These are phyloP conservation scores for Cercospora sesami DNA, from an alignment of 2,329 filamentous ascomycete species.

Conservation along the genomic window DNA sequence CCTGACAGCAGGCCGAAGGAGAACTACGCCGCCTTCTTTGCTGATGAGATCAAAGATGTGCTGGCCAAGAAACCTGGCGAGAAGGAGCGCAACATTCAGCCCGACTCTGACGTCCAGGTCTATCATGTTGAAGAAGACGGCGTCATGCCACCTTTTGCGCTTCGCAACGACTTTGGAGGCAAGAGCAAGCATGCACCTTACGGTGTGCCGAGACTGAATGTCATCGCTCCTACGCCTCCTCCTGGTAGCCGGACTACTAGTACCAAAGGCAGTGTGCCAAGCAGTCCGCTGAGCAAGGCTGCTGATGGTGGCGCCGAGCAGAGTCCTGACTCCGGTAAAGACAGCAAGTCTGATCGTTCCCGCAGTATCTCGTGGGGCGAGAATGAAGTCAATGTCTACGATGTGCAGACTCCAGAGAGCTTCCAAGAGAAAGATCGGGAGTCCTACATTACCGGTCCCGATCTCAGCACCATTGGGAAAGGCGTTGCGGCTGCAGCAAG, in stretches of 20 bases:
- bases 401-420: conserved; percentile 48
- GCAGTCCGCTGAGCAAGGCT: conserved; percentile 36
- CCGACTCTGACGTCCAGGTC: conserved; percentile 47
- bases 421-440: conserved; percentile 32
- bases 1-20: conserved; percentile 20
- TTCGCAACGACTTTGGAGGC: conserved; percentile 17
- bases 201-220: conserved; percentile 54
- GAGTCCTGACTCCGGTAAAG: conserved; percentile 12
- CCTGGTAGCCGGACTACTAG: conserved; percentile 40
- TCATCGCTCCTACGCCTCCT: conserved; percentile 60
- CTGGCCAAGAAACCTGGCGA: conserved; percentile 42
- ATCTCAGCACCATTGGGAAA: conserved; percentile 14
- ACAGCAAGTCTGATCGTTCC: conserved; percentile 27
- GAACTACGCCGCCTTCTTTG: conserved; percentile 49
- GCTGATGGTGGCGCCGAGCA: conserved; percentile 22
- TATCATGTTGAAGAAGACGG: conserved; percentile 44
- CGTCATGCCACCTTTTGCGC: conserved; percentile 18
- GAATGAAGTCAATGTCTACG: conserved; percentile 50
- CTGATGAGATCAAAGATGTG: conserved; percentile 44
- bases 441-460: conserved; percentile 29
- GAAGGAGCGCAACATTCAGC: conserved; percentile 45
- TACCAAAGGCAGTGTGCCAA: conserved; percentile 37
- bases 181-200: conserved; percentile 30
- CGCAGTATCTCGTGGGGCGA: conserved; percentile 51
- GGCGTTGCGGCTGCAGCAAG: conserved; percentile 17